Evolutionary conservation across 176 grass and related monocot species (phyloP).

Genomic region (Triticum aestivum): IWGSC_CS_RefSeq_v2.1 NC_057804.1:579918067-579918566

Average conservation of each 20-base stretch:
- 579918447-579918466: conserved; percentile 68
- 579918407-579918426: conserved; percentile 91
- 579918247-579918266: conserved; percentile 85
- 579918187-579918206: not conserved
- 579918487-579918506: conserved; percentile 84
- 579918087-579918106: too few species aligned
- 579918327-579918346: conserved; percentile 90
- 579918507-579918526: conserved; percentile 59
- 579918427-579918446: conserved; percentile 75
- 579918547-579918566: not conserved
- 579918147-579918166: not conserved
- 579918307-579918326: conserved; percentile 95
- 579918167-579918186: not conserved
- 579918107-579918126: too few species aligned
- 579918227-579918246: conserved; percentile 25
- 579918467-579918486: conserved; percentile 82
- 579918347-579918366: conserved; percentile 97
- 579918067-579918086: too few species aligned
- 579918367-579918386: conserved; percentile 87
- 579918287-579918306: conserved; percentile 76
- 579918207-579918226: not conserved
- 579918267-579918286: conserved; percentile 99
- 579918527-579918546: not conserved
- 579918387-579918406: conserved; percentile 95
- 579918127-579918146: not conserved